These are phyloP conservation scores for Syzygium oleosum DNA, from an alignment of 345 rosid species.

Conservation along the genomic window DNA sequence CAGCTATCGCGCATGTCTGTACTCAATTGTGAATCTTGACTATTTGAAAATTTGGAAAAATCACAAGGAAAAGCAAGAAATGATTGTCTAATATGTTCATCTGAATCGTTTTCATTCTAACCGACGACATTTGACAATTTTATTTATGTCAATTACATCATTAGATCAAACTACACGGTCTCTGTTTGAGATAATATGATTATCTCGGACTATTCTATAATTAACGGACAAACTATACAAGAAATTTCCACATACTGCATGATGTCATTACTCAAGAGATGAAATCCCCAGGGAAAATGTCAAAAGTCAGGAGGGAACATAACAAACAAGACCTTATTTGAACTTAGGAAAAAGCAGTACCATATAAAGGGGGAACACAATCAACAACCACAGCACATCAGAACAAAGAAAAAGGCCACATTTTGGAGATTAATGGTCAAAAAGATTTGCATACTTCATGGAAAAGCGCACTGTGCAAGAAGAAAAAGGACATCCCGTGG, in stretches of 20 bases:
- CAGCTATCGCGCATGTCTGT: not conserved
- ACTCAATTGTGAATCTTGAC: not conserved
- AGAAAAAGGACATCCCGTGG: not conserved
- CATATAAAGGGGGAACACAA: not conserved
- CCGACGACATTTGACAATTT: not conserved
- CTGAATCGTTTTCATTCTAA: not conserved
- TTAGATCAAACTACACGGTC: not conserved
- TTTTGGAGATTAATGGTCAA: not conserved
- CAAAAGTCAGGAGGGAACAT: not conserved
- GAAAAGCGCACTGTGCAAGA: not conserved
- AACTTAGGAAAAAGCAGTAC: not conserved
- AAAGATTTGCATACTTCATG: not conserved
- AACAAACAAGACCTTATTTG: not conserved
- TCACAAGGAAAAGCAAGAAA: not conserved
- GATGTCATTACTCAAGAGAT: not conserved
- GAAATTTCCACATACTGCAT: not conserved
- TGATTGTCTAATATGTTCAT: not conserved
- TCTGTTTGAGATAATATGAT: not conserved
- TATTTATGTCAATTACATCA: not conserved
- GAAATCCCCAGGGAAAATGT: not conserved
- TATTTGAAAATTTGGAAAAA: not conserved
- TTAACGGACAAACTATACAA: not conserved
- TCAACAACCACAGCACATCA: not conserved
- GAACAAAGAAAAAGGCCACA: not conserved
- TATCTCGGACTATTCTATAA: not conserved